Percentiles rank a stretch among this genome's conserved stretches.
phyloP scores from a whole-genome alignment of 768 basidiomycete genomes.

The Favolaschia claudopus region DNA sequence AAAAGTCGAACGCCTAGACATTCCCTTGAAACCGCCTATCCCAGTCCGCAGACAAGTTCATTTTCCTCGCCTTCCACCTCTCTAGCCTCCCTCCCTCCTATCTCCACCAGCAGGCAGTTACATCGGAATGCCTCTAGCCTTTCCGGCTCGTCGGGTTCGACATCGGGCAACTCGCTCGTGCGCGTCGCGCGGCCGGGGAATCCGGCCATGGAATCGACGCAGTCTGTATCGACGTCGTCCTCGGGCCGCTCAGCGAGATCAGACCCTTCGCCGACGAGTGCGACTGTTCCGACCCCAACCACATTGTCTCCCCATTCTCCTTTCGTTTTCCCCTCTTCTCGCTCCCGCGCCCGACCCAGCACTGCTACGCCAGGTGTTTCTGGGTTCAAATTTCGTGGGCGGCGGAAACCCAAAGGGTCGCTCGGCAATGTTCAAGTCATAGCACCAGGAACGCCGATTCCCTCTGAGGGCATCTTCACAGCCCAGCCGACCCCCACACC shows the following conservation, averaged over 20 bases:
- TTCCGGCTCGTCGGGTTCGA: slow-evolving; percentile 15
- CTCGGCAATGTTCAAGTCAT: slow-evolving; percentile 1
- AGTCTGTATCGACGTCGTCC: slow-evolving; percentile 10
- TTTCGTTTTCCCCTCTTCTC: slow-evolving; percentile 33
- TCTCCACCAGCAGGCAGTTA: not conserved
- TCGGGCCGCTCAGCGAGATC: slow-evolving; percentile 1
- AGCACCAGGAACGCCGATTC: slow-evolving; percentile 11
- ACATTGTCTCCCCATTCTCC: not conserved
- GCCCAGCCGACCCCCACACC: too few relatives aligned
- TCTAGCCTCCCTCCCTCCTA: not conserved
- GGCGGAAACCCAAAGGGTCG: slow-evolving; percentile 14
- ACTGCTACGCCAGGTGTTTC: not conserved
- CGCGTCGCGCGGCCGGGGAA: not conserved
- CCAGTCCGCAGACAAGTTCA: slow-evolving; percentile 4
- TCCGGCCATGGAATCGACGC: slow-evolving; percentile 12
- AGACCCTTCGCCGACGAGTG: not conserved
- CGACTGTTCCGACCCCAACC: not conserved
- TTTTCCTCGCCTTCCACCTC: slow-evolving; percentile 12
- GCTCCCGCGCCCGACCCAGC: slow-evolving; percentile 25
- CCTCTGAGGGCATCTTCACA: slow-evolving; percentile 7
- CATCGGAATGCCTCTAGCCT: not conserved
- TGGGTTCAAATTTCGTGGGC: slow-evolving; percentile 18
- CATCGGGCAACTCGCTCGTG: slow-evolving; percentile 3
- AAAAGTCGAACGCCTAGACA: not conserved
- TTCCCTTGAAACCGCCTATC: slow-evolving; percentile 8